phyloP scores from a whole-genome alignment of 2,329 filamentous ascomycete genomes.

The Diaporthe longicolla region DNA sequence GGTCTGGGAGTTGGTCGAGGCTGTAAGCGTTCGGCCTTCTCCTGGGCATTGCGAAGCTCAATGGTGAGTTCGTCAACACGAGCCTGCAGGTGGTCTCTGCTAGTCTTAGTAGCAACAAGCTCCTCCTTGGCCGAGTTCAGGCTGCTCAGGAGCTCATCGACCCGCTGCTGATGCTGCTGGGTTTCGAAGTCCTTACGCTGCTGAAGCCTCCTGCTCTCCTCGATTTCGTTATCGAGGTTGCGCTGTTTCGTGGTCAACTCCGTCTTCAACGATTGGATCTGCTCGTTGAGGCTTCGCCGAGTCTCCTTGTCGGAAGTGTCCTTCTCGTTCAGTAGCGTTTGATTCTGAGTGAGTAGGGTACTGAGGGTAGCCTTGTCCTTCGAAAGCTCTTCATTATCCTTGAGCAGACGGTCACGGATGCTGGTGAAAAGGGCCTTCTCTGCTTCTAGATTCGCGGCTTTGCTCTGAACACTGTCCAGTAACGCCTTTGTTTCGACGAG shows the following conservation, averaged over 20 bases:
- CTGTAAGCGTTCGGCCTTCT: slow-evolving; percentile 85
- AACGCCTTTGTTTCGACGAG: slow-evolving; percentile 87
- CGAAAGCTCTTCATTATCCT: slow-evolving; percentile 87
- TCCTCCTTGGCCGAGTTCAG: slow-evolving; percentile 88
- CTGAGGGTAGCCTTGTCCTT: slow-evolving; percentile 90
- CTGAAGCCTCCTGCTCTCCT: slow-evolving; percentile 86
- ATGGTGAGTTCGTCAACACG: slow-evolving; percentile 91
- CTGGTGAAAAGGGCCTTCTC: slow-evolving; percentile 96
- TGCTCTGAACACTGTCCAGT: slow-evolving; percentile 88
- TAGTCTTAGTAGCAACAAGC: slow-evolving; percentile 87
- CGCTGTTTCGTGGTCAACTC: slow-evolving; percentile 85
- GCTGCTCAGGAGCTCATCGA: slow-evolving; percentile 89
- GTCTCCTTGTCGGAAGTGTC: slow-evolving; percentile 87
- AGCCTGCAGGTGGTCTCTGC: slow-evolving; percentile 88
- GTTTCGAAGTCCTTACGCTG: slow-evolving; percentile 92
- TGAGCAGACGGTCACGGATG: slow-evolving; percentile 88
- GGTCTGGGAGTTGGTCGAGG: slow-evolving; percentile 79
- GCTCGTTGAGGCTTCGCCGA: slow-evolving; percentile 82
- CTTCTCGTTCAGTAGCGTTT: slow-evolving; percentile 92
- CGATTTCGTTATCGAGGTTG: slow-evolving; percentile 84
- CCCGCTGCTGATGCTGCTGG: slow-evolving; percentile 88
- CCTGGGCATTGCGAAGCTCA: slow-evolving; percentile 90
- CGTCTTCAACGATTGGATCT: slow-evolving; percentile 82
- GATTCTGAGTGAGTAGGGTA: slow-evolving; percentile 84
- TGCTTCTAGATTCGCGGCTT: slow-evolving; percentile 92